Conservation (phyloP, 805 yeast species). For the Sugiyamaella valdiviana region DNA sequence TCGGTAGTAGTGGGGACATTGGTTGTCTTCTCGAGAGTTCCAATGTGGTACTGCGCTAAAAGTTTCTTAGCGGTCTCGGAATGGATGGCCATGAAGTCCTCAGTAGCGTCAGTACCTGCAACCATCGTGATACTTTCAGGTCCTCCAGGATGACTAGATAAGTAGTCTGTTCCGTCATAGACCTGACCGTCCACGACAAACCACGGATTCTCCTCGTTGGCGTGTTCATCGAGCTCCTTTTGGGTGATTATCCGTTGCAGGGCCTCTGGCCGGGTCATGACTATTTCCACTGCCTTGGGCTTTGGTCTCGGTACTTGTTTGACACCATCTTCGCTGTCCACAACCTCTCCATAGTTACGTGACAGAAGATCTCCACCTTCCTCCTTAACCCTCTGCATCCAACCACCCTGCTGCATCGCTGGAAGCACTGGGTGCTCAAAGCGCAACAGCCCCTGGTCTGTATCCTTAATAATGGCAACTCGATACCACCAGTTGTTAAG, state of each 20-base stretch:
- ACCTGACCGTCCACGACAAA: conserved; percentile 6
- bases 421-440: conserved; percentile 5
- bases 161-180: conserved; percentile 5
- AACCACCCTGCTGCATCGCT: conserved; percentile 3
- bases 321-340: neutral
- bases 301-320: neutral
- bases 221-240: conserved; percentile 5
- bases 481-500: conserved; percentile 8
- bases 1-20: too few species aligned
- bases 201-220: conserved; percentile 5
- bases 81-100: conserved; percentile 10
- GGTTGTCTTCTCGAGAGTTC: neutral
- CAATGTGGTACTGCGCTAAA: conserved; percentile 5
- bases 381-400: conserved; percentile 6
- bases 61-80: conserved; percentile 7
- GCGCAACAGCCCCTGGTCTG: neutral
- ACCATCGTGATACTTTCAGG: conserved; percentile 8
- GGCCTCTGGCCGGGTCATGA: conserved; percentile 3
- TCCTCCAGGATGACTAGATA: conserved; percentile 6
- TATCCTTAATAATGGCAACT: conserved; percentile 3
- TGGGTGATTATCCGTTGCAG: conserved; percentile 1
- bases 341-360: conserved; percentile 2
- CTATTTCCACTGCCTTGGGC: conserved; percentile 1
- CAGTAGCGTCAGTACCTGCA: conserved; percentile 9
- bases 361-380: conserved; percentile 7